phyloP scores from a whole-genome alignment of 306 rosid species.

The Betula pendula region DNA sequence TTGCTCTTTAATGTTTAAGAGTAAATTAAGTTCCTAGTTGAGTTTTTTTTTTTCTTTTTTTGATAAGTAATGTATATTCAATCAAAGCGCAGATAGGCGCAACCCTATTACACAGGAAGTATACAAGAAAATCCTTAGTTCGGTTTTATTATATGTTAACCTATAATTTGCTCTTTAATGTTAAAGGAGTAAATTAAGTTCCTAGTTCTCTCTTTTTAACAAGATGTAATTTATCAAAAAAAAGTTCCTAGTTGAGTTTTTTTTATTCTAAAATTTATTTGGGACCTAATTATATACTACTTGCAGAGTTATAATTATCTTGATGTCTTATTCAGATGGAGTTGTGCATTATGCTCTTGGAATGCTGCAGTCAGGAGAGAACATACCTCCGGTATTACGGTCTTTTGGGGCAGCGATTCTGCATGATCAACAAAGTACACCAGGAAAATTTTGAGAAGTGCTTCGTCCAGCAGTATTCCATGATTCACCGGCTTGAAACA shows the following conservation, averaged over 20 bases:
- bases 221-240: no score
- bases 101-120: no score
- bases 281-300: not conserved
- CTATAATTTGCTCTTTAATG: no score
- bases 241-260: not conserved
- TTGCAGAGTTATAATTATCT: constrained; percentile 7
- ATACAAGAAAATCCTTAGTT: no score
- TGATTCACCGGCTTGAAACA: constrained; percentile 3
- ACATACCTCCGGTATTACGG: constrained; percentile 86
- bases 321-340: constrained; percentile 61
- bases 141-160: no score
- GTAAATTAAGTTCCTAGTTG: not conserved
- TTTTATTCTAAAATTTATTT: not conserved
- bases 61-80: no score
- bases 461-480: constrained; percentile 88
- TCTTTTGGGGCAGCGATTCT: constrained; percentile 87
- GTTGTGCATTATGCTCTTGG: constrained; percentile 73
- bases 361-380: constrained; percentile 94
- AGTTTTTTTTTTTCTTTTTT: not conserved
- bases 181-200: no score
- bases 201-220: no score
- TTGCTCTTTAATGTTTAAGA: no score
- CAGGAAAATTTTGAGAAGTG: constrained; percentile 92
- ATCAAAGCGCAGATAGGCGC: no score
- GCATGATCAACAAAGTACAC: constrained; percentile 81